Percentiles rank a stretch among this genome's conserved stretches.
phyloP scores from a whole-genome alignment of 2,329 filamentous ascomycete genomes.

The Pyricularia sp. region DNA sequence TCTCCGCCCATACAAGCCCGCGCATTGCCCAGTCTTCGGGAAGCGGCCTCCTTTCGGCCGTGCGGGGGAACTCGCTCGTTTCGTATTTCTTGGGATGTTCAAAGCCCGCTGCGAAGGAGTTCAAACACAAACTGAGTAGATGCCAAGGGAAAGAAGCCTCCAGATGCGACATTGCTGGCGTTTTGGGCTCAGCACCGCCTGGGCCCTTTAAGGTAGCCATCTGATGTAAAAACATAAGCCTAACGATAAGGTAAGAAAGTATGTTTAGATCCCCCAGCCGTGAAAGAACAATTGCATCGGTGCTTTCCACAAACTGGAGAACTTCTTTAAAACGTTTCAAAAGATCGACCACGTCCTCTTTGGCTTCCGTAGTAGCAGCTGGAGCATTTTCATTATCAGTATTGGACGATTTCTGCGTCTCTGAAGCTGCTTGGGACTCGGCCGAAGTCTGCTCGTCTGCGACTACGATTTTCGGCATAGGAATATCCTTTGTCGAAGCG shows the following conservation, averaged over 20 bases:
- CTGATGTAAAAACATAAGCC: slow-evolving; percentile 47
- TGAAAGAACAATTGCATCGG: slow-evolving; percentile 35
- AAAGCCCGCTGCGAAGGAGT: slow-evolving; percentile 19
- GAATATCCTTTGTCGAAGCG: not conserved
- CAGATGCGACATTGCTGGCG: slow-evolving; percentile 29
- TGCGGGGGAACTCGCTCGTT: slow-evolving; percentile 37
- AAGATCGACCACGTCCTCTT: not conserved
- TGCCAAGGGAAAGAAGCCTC: slow-evolving; percentile 31
- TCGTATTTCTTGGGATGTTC: slow-evolving; percentile 14
- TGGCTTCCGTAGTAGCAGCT: slow-evolving; percentile 9
- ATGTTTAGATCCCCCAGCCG: slow-evolving; percentile 49
- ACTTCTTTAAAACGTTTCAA: not conserved
- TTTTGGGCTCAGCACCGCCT: not conserved
- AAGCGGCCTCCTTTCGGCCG: slow-evolving; percentile 40
- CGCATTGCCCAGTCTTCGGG: slow-evolving; percentile 62
- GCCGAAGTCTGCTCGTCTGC: not conserved
- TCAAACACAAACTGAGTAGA: slow-evolving; percentile 27
- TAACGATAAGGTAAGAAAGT: slow-evolving; percentile 53
- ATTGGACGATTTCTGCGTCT: not conserved
- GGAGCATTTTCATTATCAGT: slow-evolving; percentile 9
- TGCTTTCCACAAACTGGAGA: slow-evolving; percentile 29
- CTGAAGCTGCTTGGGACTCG: not conserved
- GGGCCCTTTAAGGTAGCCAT: slow-evolving; percentile 26
- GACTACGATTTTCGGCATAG: not conserved
- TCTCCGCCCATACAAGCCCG: slow-evolving; percentile 50